These are phyloP conservation scores for Cornus controversa DNA, from an alignment of 148 eudicot species.

Conservation along the genomic window DNA sequence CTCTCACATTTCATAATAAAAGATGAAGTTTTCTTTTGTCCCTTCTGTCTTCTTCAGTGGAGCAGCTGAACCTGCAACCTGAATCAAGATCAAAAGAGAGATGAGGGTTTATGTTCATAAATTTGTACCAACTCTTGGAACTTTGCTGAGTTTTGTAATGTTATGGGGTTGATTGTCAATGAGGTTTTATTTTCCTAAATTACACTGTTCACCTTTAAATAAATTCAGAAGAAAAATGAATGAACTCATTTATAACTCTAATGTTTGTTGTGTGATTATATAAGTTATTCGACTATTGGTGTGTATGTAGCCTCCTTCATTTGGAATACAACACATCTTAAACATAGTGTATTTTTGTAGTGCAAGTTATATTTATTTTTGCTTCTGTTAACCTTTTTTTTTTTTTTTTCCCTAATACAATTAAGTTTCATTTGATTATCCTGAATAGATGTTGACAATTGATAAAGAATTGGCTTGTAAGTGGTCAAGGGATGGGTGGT, in stretches of 20 bases:
- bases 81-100: slow-evolving; percentile 18
- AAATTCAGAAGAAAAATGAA: not conserved
- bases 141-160: slow-evolving; percentile 30
- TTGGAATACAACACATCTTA: too few relatives aligned
- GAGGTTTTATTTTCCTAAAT: not conserved
- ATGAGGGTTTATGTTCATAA: slow-evolving; percentile 12
- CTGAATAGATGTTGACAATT: too few relatives aligned
- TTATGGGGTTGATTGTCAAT: slow-evolving; percentile 11
- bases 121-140: slow-evolving; percentile 31
- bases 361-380: too few relatives aligned
- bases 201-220: not conserved
- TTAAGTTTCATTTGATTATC: too few relatives aligned
- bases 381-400: too few relatives aligned
- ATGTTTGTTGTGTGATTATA: too few relatives aligned
- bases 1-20: slow-evolving; percentile 25
- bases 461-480: not conserved
- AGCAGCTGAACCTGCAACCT: slow-evolving; percentile 29
- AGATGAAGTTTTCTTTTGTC: slow-evolving; percentile 19
- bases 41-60: slow-evolving; percentile 19
- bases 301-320: too few relatives aligned
- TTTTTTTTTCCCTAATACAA: too few relatives aligned
- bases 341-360: too few relatives aligned
- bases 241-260: not conserved
- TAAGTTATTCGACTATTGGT: too few relatives aligned
- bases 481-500: too few relatives aligned